Conservation (phyloP, 441 rosid genomes). For the Iberis amara region DNA sequence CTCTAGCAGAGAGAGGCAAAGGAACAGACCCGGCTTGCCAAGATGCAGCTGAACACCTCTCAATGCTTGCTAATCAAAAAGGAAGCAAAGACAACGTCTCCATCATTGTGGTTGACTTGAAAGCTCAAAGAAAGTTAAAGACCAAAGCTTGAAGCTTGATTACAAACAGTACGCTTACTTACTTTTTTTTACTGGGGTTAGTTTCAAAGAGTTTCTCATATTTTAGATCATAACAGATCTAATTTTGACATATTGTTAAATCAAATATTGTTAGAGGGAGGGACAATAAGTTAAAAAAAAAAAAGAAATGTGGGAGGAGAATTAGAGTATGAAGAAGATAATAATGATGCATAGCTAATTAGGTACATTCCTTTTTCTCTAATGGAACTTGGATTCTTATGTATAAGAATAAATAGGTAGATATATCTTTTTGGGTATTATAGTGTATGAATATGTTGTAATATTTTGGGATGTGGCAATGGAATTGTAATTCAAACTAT, state of each 20-base stretch:
- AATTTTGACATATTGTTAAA: conserved; percentile 19
- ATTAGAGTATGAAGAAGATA: conserved; percentile 13
- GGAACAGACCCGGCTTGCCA: conserved; percentile 68
- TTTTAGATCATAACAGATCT: conserved; percentile 25
- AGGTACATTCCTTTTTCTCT: conserved; percentile 18
- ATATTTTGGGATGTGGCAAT: conserved; percentile 21
- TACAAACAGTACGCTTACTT: conserved; percentile 12
- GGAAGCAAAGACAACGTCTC: conserved; percentile 85
- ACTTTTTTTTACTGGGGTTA: conserved; percentile 12
- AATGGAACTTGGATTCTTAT: conserved; percentile 17
- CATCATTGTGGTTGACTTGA: conserved; percentile 72
- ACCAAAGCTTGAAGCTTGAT: conserved; percentile 44
- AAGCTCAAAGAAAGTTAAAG: conserved; percentile 80
- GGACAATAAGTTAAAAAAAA: neutral
- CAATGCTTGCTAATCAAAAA: conserved; percentile 63
- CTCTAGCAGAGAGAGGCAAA: conserved; percentile 36
- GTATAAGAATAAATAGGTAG: conserved; percentile 17
- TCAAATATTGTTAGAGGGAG: conserved; percentile 17
- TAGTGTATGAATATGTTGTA: conserved; percentile 24
- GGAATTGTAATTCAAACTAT: conserved; percentile 20
- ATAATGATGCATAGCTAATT: conserved; percentile 29
- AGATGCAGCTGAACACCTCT: conserved; percentile 76
- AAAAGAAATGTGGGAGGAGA: conserved; percentile 6
- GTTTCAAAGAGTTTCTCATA: conserved; percentile 9
- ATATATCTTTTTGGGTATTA: conserved; percentile 12